Percentiles rank a stretch among this genome's conserved stretches.
These are phyloP conservation scores for Lachnellula occidentalis DNA, from an alignment of 2,329 filamentous ascomycete genomes.

Conservation along the genomic window DNA sequence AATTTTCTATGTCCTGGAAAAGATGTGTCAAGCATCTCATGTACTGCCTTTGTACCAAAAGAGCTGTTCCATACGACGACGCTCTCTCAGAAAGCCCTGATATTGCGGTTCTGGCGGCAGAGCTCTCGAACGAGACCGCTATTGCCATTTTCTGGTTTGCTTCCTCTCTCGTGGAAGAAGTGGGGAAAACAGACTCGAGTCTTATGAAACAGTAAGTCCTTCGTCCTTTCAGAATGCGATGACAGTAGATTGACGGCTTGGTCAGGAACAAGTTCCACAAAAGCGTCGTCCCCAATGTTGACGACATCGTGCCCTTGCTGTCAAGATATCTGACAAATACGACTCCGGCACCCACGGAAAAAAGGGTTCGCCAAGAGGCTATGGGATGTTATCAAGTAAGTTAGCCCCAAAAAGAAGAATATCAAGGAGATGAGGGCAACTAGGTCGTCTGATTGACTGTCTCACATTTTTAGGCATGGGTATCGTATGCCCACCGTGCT, in stretches of 20 bases:
- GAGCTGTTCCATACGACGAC: slow-evolving; percentile 43
- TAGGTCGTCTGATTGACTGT: too few species aligned
- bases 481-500: slow-evolving; percentile 64
- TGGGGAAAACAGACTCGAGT: slow-evolving; percentile 60
- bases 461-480: slow-evolving; percentile 53
- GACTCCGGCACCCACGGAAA: slow-evolving; percentile 38
- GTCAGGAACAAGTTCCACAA: slow-evolving; percentile 41
- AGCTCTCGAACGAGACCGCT: slow-evolving; percentile 45
- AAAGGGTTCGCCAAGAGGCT: slow-evolving; percentile 45
- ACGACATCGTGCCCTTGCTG: slow-evolving; percentile 45
- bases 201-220: slow-evolving; percentile 49
- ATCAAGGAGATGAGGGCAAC: too few species aligned
- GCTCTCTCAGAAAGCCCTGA: slow-evolving; percentile 40
- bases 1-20: slow-evolving; percentile 63
- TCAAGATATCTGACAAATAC: slow-evolving; percentile 34
- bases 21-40: slow-evolving; percentile 59
- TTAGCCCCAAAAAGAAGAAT: neutral
- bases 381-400: slow-evolving; percentile 57
- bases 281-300: slow-evolving; percentile 45
- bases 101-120: slow-evolving; percentile 40
- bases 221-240: neutral
- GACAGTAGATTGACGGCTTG: slow-evolving; percentile 5
- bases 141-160: slow-evolving; percentile 61
- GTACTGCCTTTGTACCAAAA: slow-evolving; percentile 48
- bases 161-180: slow-evolving; percentile 58